phyloP scores from a whole-genome alignment of 2,329 filamentous ascomycete genomes.

The Colletotrichum zoysiae region DNA sequence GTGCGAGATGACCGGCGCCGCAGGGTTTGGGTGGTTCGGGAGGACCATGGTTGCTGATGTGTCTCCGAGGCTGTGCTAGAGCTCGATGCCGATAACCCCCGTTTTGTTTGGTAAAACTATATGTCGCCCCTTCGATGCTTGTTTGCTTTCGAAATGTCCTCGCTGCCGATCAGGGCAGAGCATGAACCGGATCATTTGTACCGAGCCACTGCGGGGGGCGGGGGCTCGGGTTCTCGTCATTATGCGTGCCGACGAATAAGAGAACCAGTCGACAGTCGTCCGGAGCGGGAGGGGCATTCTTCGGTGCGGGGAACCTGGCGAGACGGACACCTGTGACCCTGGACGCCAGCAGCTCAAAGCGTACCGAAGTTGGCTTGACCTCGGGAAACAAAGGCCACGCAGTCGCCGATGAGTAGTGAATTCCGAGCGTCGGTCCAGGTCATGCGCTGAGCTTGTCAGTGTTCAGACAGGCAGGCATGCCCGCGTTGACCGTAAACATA shows the following conservation, averaged over 20 bases:
- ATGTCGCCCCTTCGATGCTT: background rate
- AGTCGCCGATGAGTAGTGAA: background rate
- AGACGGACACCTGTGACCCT: conserved; percentile 27
- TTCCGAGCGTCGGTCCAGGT: background rate
- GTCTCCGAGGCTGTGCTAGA: background rate
- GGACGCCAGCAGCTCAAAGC: background rate
- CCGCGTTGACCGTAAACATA: background rate
- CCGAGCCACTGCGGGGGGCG: conserved; percentile 1
- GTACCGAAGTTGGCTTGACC: background rate
- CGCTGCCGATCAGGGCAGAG: conserved; percentile 13
- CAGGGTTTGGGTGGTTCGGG: conserved; percentile 31
- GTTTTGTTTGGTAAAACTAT: background rate
- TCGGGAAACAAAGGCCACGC: too few relatives aligned
- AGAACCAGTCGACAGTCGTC: conserved; percentile 21
- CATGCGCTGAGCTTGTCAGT: background rate
- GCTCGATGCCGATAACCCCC: background rate
- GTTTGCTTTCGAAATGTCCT: background rate
- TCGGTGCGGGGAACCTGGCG: conserved; percentile 30
- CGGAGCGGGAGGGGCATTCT: conserved; percentile 17
- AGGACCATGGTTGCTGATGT: conserved; percentile 27
- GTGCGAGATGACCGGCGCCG: conserved; percentile 34
- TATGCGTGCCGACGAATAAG: conserved; percentile 15
- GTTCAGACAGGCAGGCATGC: background rate
- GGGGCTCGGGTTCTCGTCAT: conserved; percentile 5
- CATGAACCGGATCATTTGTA: conserved; percentile 26